Evolutionary conservation across 1,284 basidiomycete species (phyloP).

Genomic region (Peniophora sp.): DNA sequence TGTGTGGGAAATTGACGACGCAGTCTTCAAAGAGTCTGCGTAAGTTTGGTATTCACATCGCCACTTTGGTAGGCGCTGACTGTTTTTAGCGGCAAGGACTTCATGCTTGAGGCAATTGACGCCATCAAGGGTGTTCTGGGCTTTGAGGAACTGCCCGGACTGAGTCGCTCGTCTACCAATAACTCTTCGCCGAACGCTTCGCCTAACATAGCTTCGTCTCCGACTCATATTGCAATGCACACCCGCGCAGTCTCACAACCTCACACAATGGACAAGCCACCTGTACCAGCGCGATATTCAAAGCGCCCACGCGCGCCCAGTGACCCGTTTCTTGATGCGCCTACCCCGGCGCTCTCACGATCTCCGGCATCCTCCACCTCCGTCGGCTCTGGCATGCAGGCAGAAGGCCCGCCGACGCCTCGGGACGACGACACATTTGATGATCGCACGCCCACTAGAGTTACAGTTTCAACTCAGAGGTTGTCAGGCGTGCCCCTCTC

Average conservation of each 20-base stretch:
- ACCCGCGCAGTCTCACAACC: slow-evolving; percentile 47
- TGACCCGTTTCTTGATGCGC: slow-evolving; percentile 63
- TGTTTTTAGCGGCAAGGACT: slow-evolving; percentile 62
- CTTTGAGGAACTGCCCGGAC: slow-evolving; percentile 55
- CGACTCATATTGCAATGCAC: slow-evolving; percentile 44
- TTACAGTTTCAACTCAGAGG: no score
- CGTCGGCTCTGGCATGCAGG: slow-evolving; percentile 18
- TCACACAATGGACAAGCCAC: slow-evolving; percentile 25
- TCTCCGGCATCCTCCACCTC: slow-evolving; percentile 48
- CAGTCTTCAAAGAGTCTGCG: slow-evolving; percentile 79
- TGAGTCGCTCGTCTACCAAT: slow-evolving; percentile 27
- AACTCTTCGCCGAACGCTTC: slow-evolving; percentile 24
- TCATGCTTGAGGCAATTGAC: slow-evolving; percentile 77
- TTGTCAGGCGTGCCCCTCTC: slow-evolving; percentile 16
- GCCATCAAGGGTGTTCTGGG: slow-evolving; percentile 71
- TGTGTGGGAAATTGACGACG: slow-evolving; percentile 78
- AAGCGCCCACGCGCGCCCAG: slow-evolving; percentile 67
- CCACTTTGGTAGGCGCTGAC: slow-evolving; percentile 11
- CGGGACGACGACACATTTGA: slow-evolving; percentile 4
- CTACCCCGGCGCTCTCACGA: slow-evolving; percentile 46
- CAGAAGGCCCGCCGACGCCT: slow-evolving; percentile 16
- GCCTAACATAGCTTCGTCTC: slow-evolving; percentile 34
- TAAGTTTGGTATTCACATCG: slow-evolving; percentile 32
- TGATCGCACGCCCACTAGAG: no score
- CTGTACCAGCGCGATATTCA: slow-evolving; percentile 29